Evolutionary conservation across 73 alveolate species (phyloP), one percentile per base, ranked within the genome.

Genomic region (Symbiodinium natans): DNA sequence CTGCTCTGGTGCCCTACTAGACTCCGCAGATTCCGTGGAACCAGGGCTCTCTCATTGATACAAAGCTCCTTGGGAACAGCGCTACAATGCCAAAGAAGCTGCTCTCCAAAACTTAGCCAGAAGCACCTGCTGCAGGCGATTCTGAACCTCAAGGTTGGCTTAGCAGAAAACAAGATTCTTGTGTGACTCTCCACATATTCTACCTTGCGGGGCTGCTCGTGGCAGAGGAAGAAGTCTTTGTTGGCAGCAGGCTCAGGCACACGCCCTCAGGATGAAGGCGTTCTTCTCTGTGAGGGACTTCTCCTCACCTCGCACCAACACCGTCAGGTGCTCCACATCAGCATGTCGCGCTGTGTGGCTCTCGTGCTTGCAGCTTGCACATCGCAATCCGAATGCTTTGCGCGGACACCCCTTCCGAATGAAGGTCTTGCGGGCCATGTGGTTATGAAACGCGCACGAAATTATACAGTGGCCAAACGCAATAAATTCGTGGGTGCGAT

Each of bases 41-140:
- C n/a, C n/a, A n/a, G n/a, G n/a, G n/a, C n/a, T n/a, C n/a, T n/a
- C n/a, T n/a, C n/a, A n/a, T n/a, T n/a, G n/a, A n/a, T n/a, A n/a
- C n/a, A n/a, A n/a, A n/a, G n/a, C n/a, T 46, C 59, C 59, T 9
- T 46, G 21, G 6, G 59, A 6, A 46, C 6, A 46, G 13, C 59
- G 59, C 13, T 6, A 13, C 59, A 46, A 6, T 46, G 59, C 59
- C n/a, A n/a, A n/a, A n/a, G n/a, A n/a, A n/a, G n/a, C n/a, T n/a
- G n/a, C n/a, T n/a, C n/a, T n/a, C n/a, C n/a, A n/a, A n/a, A n/a
- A n/a, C n/a, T 3, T 8, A 2, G 39, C 42, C 31, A 25, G 36
- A 8, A 6, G 8, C 15, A 46, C 93, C 93, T 86, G 93, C 82
- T 86, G 82, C 80, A 86, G 56, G 33, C 93, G 93, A 41, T 86